Evolutionary conservation across 768 basidiomycete species (phyloP), one percentile per base, ranked within the genome.

Genomic region (Nidula microcarpa): DNA sequence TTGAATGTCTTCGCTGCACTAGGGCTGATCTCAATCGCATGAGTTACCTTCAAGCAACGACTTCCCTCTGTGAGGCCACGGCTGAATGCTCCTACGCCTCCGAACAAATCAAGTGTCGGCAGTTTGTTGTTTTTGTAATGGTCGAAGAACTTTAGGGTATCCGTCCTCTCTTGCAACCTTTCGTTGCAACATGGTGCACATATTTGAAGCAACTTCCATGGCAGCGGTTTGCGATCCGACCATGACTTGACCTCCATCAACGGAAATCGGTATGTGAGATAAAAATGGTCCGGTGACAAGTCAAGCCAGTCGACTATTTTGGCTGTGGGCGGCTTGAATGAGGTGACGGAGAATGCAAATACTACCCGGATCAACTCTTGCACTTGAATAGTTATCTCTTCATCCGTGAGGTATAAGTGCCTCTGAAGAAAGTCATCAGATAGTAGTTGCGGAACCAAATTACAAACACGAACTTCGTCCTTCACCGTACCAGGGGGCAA

Each of bases 1-100:
- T 68, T 69, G 13, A 87, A 69, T 1, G 90, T 89, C 53, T 69
- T 68, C 0, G 86, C 85, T 6, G 91, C 87, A 62, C 86, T 87
- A 0, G 89, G 88, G n/a, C 80, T 73, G 17, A 89, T 84, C 58
- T 93, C 91, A 43, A 91, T 67, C 0, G 84, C 79, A 68, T 88
- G 82, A 0, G 82, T 84, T 4, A 88, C 60, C 54, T 80, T 75
- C 48, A 88, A 57, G 49, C 79, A 82, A 4, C 73, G 65, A 50
- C 78, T 82, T 2, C 76, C 72, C 37, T 79, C 70, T 13, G 77
- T 76, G 67, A 90, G 66, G 0, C 80, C 87, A 16, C 77, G 64
- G 49, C 79, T 79, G 61, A 91, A 87, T 3, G 86, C 82, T 5
- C 88, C 87, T 11, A 74, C 76, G 6, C 80, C 81, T 11, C 72